Percentiles rank a stretch among this genome's conserved stretches.
Evolutionary conservation across 352 stramenopile genomes (phyloP).

Genomic region (Pythium rhizo-oryzae): DNA sequence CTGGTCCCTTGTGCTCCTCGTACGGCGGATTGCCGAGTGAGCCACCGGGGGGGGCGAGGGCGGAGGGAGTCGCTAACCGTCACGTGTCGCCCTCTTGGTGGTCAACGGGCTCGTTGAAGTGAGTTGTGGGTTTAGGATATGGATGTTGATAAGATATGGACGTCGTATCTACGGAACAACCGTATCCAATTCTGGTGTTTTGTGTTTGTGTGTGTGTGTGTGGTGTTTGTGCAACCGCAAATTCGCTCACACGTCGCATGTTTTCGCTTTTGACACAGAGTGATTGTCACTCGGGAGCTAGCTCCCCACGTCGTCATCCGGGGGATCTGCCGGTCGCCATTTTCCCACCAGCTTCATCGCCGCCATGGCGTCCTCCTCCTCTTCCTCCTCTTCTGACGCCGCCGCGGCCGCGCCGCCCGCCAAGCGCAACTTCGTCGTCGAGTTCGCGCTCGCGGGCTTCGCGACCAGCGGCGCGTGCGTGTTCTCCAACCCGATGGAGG

Average conservation of each 20-base stretch:
- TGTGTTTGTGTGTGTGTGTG: background rate
- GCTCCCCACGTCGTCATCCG: constrained; percentile 5
- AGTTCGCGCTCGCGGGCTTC: constrained; percentile 70
- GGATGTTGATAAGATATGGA: background rate
- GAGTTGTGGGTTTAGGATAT: background rate
- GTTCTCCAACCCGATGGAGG: constrained; percentile 90
- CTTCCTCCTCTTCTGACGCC: background rate
- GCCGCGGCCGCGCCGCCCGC: background rate
- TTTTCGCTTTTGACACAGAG: background rate
- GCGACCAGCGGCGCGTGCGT: constrained; percentile 72
- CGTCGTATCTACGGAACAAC: background rate
- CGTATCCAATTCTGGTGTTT: background rate
- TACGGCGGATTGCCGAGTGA: no score
- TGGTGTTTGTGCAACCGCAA: constrained; percentile 12
- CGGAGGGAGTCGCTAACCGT: no score
- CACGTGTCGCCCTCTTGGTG: background rate
- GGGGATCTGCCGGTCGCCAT: no score
- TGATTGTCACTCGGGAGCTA: background rate
- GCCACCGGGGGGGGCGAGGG: no score
- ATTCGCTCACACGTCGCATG: background rate
- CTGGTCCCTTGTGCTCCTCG: no score
- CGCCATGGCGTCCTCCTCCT: background rate
- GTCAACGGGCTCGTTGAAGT: background rate
- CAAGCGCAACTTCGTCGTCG: constrained; percentile 61
- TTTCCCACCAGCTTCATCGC: no score